Percentiles rank a stretch among this genome's conserved stretches.
phyloP scores from a whole-genome alignment of 208 protist species.

The Sergeia podlipaevii region DNA sequence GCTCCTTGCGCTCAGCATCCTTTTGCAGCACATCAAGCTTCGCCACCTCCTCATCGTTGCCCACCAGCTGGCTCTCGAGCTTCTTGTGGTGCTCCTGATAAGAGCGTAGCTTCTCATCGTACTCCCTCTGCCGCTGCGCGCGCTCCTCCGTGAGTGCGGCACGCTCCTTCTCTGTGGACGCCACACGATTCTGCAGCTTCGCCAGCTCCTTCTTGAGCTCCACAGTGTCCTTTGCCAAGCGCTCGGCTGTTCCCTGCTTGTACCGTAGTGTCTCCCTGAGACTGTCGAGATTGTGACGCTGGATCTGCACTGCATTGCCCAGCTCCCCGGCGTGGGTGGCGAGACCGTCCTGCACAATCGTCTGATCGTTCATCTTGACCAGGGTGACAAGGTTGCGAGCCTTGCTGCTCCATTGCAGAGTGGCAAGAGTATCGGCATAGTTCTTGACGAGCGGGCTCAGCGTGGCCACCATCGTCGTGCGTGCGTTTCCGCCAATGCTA shows the following conservation, averaged over 20 bases:
- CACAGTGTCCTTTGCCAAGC: constrained; percentile 44
- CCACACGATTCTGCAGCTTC: constrained; percentile 18
- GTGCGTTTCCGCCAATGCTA: constrained; percentile 89
- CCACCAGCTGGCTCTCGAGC: neutral
- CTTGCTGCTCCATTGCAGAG: constrained; percentile 90
- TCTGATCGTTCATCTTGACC: constrained; percentile 87
- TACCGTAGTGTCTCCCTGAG: constrained; percentile 63
- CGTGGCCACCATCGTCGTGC: constrained; percentile 90
- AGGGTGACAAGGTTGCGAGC: constrained; percentile 85
- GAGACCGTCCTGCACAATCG: constrained; percentile 70
- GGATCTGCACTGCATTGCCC: constrained; percentile 67
- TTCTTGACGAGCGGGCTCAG: constrained; percentile 88
- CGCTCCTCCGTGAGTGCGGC: constrained; percentile 65
- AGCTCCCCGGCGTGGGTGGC: constrained; percentile 59
- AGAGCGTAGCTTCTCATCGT: constrained; percentile 29
- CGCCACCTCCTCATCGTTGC: constrained; percentile 4
- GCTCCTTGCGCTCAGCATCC: constrained; percentile 24
- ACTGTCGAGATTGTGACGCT: constrained; percentile 82
- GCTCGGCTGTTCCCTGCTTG: constrained; percentile 63
- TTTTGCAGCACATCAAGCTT: constrained; percentile 24
- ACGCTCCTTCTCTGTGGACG: constrained; percentile 24
- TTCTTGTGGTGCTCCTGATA: constrained; percentile 39
- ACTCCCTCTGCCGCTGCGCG: constrained; percentile 22
- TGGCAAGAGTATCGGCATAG: constrained; percentile 85
- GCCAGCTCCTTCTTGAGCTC: constrained; percentile 28